Evolutionary conservation across 1,284 basidiomycete genomes (phyloP).

Genomic region (Singerocomus inundabilis): DNA sequence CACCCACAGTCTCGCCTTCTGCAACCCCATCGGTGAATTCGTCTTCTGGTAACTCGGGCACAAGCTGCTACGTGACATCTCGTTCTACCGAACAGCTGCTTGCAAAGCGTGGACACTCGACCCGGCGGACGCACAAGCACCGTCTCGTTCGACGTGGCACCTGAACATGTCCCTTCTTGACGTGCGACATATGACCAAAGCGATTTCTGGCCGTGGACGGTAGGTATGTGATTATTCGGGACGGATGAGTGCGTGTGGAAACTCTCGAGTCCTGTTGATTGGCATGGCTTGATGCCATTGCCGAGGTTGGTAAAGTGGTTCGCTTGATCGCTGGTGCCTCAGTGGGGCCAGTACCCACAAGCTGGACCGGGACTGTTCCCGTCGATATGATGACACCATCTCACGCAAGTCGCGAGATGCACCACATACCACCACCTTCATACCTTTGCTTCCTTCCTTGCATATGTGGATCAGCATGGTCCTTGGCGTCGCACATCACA

Average conservation of each 20-base stretch:
- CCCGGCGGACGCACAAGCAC: constrained; percentile 22
- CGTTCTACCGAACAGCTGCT: constrained; percentile 12
- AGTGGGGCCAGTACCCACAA: constrained; percentile 12
- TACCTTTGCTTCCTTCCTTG: neutral
- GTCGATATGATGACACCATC: neutral
- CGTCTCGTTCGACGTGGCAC: constrained; percentile 24
- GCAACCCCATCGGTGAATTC: constrained; percentile 3
- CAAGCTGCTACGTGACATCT: constrained; percentile 20
- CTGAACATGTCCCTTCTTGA: constrained; percentile 3
- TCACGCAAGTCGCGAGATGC: constrained; percentile 14
- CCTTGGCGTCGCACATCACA: neutral
- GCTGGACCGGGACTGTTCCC: neutral
- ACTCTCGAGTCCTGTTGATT: neutral
- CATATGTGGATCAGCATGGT: neutral
- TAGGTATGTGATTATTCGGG: neutral
- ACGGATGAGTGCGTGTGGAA: neutral
- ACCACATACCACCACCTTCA: neutral
- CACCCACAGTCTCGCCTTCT: constrained; percentile 5
- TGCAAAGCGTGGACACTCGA: constrained; percentile 20
- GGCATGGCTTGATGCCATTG: constrained; percentile 17
- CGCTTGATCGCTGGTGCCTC: neutral
- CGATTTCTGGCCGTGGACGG: neutral
- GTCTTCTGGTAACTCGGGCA: constrained; percentile 8
- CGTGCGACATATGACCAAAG: neutral
- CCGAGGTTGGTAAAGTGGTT: neutral